Base-by-base conservation (phyloP, 2,329 filamentous ascomycete species). In the Tetracladium maxilliforme region DNA sequence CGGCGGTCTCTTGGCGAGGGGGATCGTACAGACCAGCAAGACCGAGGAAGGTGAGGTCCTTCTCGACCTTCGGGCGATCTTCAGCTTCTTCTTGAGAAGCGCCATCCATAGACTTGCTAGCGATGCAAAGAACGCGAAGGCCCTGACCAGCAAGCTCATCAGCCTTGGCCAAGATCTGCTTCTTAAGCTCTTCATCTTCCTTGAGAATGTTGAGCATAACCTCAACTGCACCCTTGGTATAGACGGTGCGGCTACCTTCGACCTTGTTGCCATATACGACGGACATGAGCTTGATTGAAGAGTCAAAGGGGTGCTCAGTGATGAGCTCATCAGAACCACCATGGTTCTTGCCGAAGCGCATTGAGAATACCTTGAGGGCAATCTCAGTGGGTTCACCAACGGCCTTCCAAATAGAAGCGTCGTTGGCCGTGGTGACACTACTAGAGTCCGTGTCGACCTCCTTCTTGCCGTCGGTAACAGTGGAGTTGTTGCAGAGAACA, bases 1-100 rank as follows among this genome's bases (percentile, higher is more conserved):
- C 64, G 10, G 64, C 64, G 7, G 73, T 74, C 42, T 81, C 77
- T 1, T 61, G 51, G 7, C 77, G 68, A 25, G 76, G 77, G 10
- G 77, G 77, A 33, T 83, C 76, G 37, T 80, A 79, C 4, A 82
- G 60, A 19, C 75, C 76, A 19, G 75, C 70, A 6, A 82, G 61
- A 25, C 77, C 77, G n/a, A 77, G 57, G 41, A 77, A 78, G 10
- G 54, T 54, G 15, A 82, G 57, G 10, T 62, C 46, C 5, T 43
- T 51, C 40, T 80, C 75, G 16, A 72, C 58, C 19, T 48, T 44
- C 17, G 51, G 48, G 20, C 74, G 70, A 4, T 48, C 41, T 8
- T 34, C 34, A 9, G 42, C 33, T 10, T 38, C 36, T 10, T 48
- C 47, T n/a, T n/a, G n/a, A n/a, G n/a, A n/a, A n/a, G n/a, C n/a